Percentiles rank a stretch among this genome's conserved stretches.
These are phyloP conservation scores for Anthracocystis walkeri DNA, from an alignment of 1,284 basidiomycete species.

Conservation along the genomic window DNA sequence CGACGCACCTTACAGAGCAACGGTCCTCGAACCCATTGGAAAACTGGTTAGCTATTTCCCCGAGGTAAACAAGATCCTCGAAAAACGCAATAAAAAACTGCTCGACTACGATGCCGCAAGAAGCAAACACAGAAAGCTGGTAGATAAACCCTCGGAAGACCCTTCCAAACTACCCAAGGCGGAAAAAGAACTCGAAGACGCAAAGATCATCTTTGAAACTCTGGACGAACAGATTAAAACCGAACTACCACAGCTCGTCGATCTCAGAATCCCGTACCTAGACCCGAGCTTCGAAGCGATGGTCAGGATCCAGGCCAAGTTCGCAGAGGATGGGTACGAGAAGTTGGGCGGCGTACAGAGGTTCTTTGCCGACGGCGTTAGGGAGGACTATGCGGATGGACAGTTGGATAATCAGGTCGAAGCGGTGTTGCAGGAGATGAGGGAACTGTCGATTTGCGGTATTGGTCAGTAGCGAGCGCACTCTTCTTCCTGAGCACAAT, in stretches of 20 bases:
- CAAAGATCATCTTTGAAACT: slow-evolving; percentile 90
- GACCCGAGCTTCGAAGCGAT: slow-evolving; percentile 99
- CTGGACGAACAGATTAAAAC: slow-evolving; percentile 90
- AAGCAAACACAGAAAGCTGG: slow-evolving; percentile 78
- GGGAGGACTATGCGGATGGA: slow-evolving; percentile 89
- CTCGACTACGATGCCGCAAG: slow-evolving; percentile 95
- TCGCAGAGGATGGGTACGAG: slow-evolving; percentile 97
- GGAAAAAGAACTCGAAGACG: slow-evolving; percentile 93
- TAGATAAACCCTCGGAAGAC: slow-evolving; percentile 94
- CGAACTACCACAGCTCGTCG: slow-evolving; percentile 91
- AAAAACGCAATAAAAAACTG: slow-evolving; percentile 97
- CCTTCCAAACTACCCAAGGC: slow-evolving; percentile 89
- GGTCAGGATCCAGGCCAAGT: slow-evolving; percentile 93
- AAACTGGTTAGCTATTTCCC: slow-evolving; percentile 97
- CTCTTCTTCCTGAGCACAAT: neutral
- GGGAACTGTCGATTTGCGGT: slow-evolving; percentile 83
- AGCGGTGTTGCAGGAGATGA: slow-evolving; percentile 93
- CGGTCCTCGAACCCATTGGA: slow-evolving; percentile 89
- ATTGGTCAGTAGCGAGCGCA: slow-evolving; percentile 48
- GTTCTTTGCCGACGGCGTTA: slow-evolving; percentile 72
- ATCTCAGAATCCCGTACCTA: slow-evolving; percentile 94
- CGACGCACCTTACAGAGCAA: slow-evolving; percentile 91
- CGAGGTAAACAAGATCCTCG: slow-evolving; percentile 90
- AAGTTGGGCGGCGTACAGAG: slow-evolving; percentile 95
- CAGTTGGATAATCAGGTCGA: slow-evolving; percentile 96